phyloP scores from a whole-genome alignment of 768 basidiomycete species.

The Termitomyces sp. region DNA sequence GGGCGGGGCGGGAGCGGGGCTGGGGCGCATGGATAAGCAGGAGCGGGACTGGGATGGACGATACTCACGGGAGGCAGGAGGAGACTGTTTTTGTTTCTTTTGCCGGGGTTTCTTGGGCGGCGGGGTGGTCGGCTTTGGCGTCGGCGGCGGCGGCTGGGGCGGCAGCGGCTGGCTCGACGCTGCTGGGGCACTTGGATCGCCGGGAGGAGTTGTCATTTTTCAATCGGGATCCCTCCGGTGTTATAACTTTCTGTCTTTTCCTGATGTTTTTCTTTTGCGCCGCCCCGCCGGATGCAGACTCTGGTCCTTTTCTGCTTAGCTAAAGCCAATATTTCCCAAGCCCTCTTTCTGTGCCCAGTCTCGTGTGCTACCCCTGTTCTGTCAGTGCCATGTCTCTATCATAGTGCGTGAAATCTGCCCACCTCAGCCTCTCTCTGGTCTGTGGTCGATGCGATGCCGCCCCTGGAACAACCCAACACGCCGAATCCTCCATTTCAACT shows the following conservation, averaged over 20 bases:
- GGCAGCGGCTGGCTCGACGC: constrained; percentile 39
- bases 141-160: constrained; percentile 43
- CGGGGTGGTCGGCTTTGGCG: constrained; percentile 39
- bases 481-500: constrained; percentile 20
- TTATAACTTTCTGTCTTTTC: constrained; percentile 34
- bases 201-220: constrained; percentile 50
- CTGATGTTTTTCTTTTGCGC: not conserved
- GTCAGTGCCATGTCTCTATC: not conserved
- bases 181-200: constrained; percentile 29
- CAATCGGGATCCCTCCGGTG: constrained; percentile 29
- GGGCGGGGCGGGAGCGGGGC: constrained; percentile 52
- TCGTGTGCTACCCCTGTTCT: not conserved
- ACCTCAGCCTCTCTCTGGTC: constrained; percentile 3
- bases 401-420: constrained; percentile 1
- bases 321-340: constrained; percentile 20
- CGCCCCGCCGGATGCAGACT: not conserved
- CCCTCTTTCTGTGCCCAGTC: constrained; percentile 7
- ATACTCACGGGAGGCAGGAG: constrained; percentile 15
- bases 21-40: constrained; percentile 33
- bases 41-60: constrained; percentile 21
- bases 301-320: constrained; percentile 36
- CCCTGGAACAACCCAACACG: constrained; percentile 6
- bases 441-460: constrained; percentile 9
- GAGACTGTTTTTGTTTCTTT: constrained; percentile 33
- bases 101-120: constrained; percentile 52